Conservation (phyloP, 2,329 filamentous ascomycete genomes). For the Lojkania enalia region DNA sequence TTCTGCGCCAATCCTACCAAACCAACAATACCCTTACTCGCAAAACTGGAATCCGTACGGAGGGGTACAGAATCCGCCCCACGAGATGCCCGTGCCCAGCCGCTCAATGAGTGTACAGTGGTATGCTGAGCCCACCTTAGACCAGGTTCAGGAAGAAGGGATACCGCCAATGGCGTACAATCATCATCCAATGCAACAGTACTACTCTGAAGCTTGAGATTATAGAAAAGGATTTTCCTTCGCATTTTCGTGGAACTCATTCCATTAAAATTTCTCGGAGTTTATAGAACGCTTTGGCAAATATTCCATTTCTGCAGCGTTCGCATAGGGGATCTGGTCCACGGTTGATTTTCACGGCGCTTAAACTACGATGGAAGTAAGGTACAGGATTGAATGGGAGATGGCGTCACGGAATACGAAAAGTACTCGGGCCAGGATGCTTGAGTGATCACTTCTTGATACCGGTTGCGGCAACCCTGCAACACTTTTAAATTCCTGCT, state of each 20-base stretch:
- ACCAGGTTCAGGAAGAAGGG: conserved; percentile 43
- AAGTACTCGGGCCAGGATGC: too few species aligned
- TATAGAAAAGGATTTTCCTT: background rate
- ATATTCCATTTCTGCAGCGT: conserved; percentile 6
- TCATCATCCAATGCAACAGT: conserved; percentile 32
- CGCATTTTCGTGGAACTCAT: background rate
- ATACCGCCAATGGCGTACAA: conserved; percentile 32
- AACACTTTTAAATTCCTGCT: too few species aligned
- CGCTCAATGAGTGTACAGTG: conserved; percentile 43
- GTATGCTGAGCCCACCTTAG: conserved; percentile 39
- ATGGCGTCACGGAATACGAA: too few species aligned
- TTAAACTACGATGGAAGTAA: too few species aligned
- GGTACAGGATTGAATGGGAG: too few species aligned
- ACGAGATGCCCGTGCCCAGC: conserved; percentile 31
- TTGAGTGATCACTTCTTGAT: too few species aligned
- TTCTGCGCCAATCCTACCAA: conserved; percentile 39
- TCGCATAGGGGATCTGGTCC: conserved; percentile 5
- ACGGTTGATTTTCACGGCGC: conserved; percentile 2
- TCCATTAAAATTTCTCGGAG: conserved; percentile 3
- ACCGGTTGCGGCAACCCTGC: too few species aligned
- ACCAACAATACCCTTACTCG: conserved; percentile 34
- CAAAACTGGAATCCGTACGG: conserved; percentile 38
- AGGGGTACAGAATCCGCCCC: conserved; percentile 24
- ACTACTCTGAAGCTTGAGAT: conserved; percentile 32
- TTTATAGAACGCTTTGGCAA: conserved; percentile 10